Conservation (phyloP, 1,139 yeast genomes). For the Yamadazyma triangularis region DNA sequence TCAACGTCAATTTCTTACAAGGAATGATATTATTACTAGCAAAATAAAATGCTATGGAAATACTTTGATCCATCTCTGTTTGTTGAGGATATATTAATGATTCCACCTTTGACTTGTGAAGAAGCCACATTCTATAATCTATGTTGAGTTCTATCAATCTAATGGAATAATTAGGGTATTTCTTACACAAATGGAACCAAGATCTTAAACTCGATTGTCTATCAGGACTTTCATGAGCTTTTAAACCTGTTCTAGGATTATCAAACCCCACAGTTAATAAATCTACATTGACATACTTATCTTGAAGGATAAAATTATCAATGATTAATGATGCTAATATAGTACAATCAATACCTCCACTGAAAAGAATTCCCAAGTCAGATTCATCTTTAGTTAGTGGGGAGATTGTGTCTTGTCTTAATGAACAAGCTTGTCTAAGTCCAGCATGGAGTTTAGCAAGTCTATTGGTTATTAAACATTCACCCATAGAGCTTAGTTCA, state of each 20-base stretch:
- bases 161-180: slow-evolving; percentile 31
- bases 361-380: slow-evolving; percentile 63
- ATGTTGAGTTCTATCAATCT: slow-evolving; percentile 68
- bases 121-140: slow-evolving; percentile 58
- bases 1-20: slow-evolving; percentile 11
- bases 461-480: slow-evolving; percentile 51
- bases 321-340: slow-evolving; percentile 53
- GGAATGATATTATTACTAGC: slow-evolving; percentile 56
- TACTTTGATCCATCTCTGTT: slow-evolving; percentile 93
- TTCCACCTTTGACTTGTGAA: slow-evolving; percentile 49
- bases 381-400: slow-evolving; percentile 44
- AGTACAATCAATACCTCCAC: slow-evolving; percentile 95
- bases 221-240: slow-evolving; percentile 73
- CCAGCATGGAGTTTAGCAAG: slow-evolving; percentile 4
- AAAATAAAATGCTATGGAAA: slow-evolving; percentile 91
- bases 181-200: slow-evolving; percentile 43
- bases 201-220: slow-evolving; percentile 66
- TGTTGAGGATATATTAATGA: slow-evolving; percentile 74
- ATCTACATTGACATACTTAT: slow-evolving; percentile 35
- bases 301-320: slow-evolving; percentile 15
- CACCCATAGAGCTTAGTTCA: slow-evolving; percentile 94
- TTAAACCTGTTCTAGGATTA: slow-evolving; percentile 70
- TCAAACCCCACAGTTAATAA: slow-evolving; percentile 93
- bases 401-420: slow-evolving; percentile 54
- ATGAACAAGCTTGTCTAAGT: slow-evolving; percentile 10